Base-by-base conservation (phyloP, 177 flowering plant genomes). In the Vitis hybrid region DNA sequence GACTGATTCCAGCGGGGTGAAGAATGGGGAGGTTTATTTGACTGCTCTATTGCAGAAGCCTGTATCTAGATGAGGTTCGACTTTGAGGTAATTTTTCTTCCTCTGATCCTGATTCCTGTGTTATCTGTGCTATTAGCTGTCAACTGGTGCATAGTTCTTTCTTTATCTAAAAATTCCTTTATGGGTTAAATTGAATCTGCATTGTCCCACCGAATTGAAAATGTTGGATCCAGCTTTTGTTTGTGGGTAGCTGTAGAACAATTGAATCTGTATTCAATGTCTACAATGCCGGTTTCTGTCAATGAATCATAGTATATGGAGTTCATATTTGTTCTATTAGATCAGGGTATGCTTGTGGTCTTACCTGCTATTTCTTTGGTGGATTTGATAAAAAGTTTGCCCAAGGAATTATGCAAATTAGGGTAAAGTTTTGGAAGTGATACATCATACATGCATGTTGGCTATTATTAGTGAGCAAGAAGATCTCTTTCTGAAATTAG, bases 41-140 rank as follows among this genome's bases (percentile, higher is more conserved):
- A 89, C 97, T 71, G 98, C 97, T 31, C 85, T 95, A 14, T 63
- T 95, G 83, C 99, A 91, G 76, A 95, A 95, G 70, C 98, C 98
- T 10, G 66, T 70, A 2, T 64, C 78, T 55, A 83, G 59, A 76
- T 83, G 83, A 83, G 66, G 63, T 19, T 51, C 45, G 6, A 62
- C 26, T 62, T 51, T 56, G 55, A 75, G 80, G 77, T 74, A 60
- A 39, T 5, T 14, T 55, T 33, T 10, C 51, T 33, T 49, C n/a
- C n/a, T 15, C 3, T 33, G 6, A 14, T 31, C 10, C 5, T 31
- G 51, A 13, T 15, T 10, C 14, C 16, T 66, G 45, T 31, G 60
- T 53, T 55, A 33, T 65, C 10, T 57, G n/a, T 53, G 16, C 12
- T 15, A 15, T 5, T 53, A 14, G 57, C 15, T n/a, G 57, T 53